These are phyloP conservation scores for Botryotinia globosa DNA, from an alignment of 2,329 filamentous ascomycete genomes.

Conservation along the genomic window DNA sequence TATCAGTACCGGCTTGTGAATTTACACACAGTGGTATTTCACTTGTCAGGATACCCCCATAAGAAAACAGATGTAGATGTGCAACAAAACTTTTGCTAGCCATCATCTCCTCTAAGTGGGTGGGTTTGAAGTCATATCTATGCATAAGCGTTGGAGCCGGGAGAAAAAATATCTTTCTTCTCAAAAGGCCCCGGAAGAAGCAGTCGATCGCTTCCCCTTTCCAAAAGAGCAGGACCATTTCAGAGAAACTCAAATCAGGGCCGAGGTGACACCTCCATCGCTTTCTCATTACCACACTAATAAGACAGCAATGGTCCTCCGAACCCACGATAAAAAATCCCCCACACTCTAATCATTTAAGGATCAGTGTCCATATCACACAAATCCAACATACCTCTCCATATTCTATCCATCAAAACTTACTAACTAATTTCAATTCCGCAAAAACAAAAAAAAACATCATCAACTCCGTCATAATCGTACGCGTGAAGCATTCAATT, in stretches of 20 bases:
- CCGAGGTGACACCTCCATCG: neutral
- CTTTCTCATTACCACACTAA: neutral
- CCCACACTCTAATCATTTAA: neutral
- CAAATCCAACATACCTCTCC: neutral
- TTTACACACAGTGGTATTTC: neutral
- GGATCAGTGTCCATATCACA: neutral
- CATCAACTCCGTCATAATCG: neutral
- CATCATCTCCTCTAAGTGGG: neutral
- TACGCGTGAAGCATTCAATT: neutral
- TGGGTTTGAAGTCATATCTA: neutral
- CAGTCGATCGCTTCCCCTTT: neutral
- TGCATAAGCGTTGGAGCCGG: neutral
- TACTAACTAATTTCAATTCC: neutral
- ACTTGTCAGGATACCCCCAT: neutral
- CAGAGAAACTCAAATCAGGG: neutral
- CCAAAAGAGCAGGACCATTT: neutral
- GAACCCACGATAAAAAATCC: neutral
- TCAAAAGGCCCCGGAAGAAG: fast-evolving
- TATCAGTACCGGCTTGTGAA: neutral
- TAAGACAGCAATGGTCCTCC: neutral
- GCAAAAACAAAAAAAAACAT: too few species aligned
- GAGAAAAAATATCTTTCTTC: neutral
- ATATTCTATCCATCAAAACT: neutral
- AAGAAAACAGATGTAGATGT: neutral
- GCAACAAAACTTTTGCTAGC: neutral